Evolutionary conservation across 108 stramenopile genomes (phyloP).

Genomic region (Epipyxis sp.): DNA sequence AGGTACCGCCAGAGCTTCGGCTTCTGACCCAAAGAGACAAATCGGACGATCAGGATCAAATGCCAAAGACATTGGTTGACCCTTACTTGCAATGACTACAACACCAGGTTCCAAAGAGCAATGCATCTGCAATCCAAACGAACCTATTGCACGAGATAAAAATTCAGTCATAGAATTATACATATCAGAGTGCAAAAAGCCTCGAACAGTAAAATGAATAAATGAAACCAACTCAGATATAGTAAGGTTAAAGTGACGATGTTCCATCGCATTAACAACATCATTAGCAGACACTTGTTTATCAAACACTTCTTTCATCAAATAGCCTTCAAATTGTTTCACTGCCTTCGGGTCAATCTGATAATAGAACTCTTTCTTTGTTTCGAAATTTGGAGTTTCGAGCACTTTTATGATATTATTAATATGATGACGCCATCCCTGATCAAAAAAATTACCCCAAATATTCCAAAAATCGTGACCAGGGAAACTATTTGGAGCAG

Average conservation of each 20-base stretch:
- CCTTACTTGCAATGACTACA: constrained; percentile 31
- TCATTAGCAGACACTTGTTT: not conserved
- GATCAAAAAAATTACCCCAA: constrained; percentile 5
- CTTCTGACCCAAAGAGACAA: constrained; percentile 32
- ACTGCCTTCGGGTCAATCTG: not conserved
- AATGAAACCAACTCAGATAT: constrained; percentile 4
- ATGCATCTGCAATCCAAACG: constrained; percentile 30
- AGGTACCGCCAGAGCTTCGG: constrained; percentile 21
- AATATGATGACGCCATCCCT: not conserved
- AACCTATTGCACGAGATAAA: constrained; percentile 24
- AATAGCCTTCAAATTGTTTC: not conserved
- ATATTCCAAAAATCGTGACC: not conserved
- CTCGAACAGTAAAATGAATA: constrained; percentile 20
- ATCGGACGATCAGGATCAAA: constrained; percentile 20
- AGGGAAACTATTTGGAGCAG: constrained; percentile 31
- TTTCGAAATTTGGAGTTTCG: not conserved
- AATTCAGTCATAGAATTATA: constrained; percentile 32
- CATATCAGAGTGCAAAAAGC: constrained; percentile 29
- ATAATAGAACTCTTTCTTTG: not conserved
- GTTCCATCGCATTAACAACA: too few relatives aligned
- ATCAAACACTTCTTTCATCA: not conserved
- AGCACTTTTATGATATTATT: constrained; percentile 9
- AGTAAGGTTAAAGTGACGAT: too few relatives aligned
- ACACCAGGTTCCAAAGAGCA: constrained; percentile 36
- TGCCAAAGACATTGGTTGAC: constrained; percentile 37